Conservation (phyloP, 179 eudicot genomes). For the Spergularia azorica region DNA sequence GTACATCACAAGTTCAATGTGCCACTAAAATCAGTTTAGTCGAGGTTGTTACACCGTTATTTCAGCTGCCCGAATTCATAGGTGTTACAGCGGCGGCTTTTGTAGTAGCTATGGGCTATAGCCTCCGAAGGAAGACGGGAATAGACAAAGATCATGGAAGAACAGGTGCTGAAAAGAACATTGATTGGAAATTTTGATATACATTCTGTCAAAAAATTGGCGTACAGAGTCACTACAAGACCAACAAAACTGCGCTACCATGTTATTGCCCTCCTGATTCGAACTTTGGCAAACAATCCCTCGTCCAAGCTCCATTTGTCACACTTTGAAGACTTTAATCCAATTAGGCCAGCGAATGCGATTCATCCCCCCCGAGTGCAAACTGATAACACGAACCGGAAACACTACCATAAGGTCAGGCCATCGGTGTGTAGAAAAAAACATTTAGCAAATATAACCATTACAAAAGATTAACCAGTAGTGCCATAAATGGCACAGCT, state of each 20-base stretch:
- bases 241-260: slow-evolving; percentile 17
- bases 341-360: neutral
- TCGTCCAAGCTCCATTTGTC: neutral
- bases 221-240: neutral
- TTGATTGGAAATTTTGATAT: neutral
- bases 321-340: slow-evolving; percentile 5
- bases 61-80: no score
- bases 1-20: no score
- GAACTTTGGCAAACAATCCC: slow-evolving; percentile 10
- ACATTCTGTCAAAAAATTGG: slow-evolving; percentile 6
- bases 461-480: neutral
- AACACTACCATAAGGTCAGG: neutral
- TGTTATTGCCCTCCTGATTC: slow-evolving; percentile 12
- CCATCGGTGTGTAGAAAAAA: neutral
- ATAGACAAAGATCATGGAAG: slow-evolving; percentile 3
- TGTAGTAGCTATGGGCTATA: no score
- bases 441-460: neutral
- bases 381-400: slow-evolving; percentile 5
- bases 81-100: no score
- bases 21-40: no score
- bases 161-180: neutral
- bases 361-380: slow-evolving; percentile 8
- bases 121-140: slow-evolving; percentile 39
- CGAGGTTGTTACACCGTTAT: no score
- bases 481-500: neutral